phyloP scores from a whole-genome alignment of 2,329 filamentous ascomycete species.

The Phyllosticta ampelicida region DNA sequence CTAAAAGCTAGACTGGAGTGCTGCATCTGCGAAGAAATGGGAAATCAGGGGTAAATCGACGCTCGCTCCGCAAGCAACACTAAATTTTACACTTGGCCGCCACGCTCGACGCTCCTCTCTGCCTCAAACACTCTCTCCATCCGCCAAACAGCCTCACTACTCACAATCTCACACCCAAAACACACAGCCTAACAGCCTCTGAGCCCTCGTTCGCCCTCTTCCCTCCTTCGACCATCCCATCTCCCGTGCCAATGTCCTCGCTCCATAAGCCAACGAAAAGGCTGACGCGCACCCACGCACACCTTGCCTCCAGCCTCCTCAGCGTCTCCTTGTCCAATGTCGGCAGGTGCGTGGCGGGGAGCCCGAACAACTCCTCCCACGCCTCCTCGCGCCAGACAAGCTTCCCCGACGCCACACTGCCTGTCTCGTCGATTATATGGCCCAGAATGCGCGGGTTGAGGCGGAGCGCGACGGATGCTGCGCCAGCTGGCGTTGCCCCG shows the following conservation, averaged over 20 bases:
- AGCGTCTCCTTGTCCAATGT: conserved; percentile 29
- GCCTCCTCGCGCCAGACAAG: conserved; percentile 43
- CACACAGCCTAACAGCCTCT: neutral
- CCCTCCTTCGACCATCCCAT: neutral
- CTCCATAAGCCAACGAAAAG: conserved; percentile 40
- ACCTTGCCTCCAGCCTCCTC: conserved; percentile 40
- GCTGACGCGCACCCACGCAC: conserved; percentile 43
- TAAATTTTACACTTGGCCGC: no score
- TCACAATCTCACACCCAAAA: neutral
- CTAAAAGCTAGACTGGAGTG: no score
- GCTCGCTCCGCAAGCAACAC: no score
- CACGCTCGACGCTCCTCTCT: neutral
- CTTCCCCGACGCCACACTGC: conserved; percentile 40
- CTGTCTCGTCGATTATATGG: conserved; percentile 45
- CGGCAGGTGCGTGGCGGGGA: conserved; percentile 35
- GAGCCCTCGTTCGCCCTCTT: neutral
- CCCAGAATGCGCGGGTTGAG: conserved; percentile 36
- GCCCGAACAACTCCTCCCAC: conserved; percentile 42
- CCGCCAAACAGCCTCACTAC: no score
- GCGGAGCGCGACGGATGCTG: conserved; percentile 16
- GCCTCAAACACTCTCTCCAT: neutral
- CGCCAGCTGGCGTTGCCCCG: no score
- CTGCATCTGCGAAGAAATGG: no score
- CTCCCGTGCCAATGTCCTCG: neutral
- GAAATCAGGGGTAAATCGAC: no score